phyloP scores from a whole-genome alignment of 148 eudicot species.

The Chenopodium quinoa region DNA sequence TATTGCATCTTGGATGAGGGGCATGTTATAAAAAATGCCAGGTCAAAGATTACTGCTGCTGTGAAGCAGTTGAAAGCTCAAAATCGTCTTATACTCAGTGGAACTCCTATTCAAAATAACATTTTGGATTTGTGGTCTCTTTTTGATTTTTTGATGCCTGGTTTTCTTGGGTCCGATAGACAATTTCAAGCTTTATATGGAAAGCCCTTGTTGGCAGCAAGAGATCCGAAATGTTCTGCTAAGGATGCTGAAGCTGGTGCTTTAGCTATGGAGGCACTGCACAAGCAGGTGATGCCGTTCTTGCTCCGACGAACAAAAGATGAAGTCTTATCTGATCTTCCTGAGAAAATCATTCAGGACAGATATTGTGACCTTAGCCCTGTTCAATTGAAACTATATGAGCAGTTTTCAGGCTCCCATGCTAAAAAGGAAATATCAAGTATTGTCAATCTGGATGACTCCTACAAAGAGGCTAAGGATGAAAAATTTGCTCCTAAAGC shows the following conservation, averaged over 20 bases:
- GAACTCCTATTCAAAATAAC: constrained; percentile 98
- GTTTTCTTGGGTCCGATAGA: constrained; percentile 96
- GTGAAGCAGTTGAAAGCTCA: constrained; percentile 95
- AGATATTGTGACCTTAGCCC: constrained; percentile 96
- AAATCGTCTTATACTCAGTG: constrained; percentile 96
- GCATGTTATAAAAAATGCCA: constrained; percentile 84
- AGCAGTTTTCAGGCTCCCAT: constrained; percentile 85
- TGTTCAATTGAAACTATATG: constrained; percentile 88
- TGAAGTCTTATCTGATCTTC: constrained; percentile 96
- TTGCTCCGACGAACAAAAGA: constrained; percentile 94
- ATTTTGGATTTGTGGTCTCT: constrained; percentile 98
- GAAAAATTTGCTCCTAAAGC: constrained; percentile 59
- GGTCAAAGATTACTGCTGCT: constrained; percentile 86
- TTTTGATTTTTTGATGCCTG: constrained; percentile 99
- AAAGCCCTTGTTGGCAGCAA: constrained; percentile 87
- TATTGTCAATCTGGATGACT: constrained; percentile 57
- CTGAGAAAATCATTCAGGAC: constrained; percentile 98
- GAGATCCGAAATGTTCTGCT: constrained; percentile 96
- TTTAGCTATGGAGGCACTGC: constrained; percentile 99
- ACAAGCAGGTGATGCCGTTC: constrained; percentile 99
- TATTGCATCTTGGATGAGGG: constrained; percentile 97
- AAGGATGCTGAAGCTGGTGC: constrained; percentile 98
- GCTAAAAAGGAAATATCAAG: constrained; percentile 81
- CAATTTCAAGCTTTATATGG: constrained; percentile 97
- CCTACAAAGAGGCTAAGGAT: constrained; percentile 48